Conservation (phyloP, 2,329 filamentous ascomycete genomes). For the Hypoxylon sp. region DNA sequence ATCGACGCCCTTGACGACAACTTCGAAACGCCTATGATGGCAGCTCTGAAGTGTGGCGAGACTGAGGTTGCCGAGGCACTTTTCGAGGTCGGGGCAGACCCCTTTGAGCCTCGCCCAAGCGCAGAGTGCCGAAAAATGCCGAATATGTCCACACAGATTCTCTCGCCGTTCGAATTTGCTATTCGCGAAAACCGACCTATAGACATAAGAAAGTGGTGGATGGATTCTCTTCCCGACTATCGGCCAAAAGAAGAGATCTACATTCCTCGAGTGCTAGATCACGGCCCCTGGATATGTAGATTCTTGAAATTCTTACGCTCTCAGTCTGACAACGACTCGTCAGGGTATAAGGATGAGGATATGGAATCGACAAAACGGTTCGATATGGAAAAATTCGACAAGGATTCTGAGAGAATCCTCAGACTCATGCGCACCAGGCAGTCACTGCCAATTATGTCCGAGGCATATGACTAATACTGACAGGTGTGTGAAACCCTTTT, state of each 20-base stretch:
- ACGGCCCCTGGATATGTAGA: neutral
- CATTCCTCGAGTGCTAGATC: conserved; percentile 5
- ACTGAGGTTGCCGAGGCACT: neutral
- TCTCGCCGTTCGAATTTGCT: conserved; percentile 35
- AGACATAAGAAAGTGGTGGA: conserved; percentile 25
- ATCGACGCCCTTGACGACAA: conserved; percentile 21
- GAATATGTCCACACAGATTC: conserved; percentile 4
- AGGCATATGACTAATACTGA: neutral
- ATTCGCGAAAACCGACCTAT: neutral
- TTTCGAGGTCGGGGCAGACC: conserved; percentile 33
- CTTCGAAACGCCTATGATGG: conserved; percentile 29
- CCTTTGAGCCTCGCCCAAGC: conserved; percentile 30
- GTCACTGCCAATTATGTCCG: neutral
- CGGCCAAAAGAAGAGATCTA: conserved; percentile 14
- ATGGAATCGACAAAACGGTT: neutral
- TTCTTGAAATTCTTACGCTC: neutral
- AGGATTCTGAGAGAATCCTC: neutral
- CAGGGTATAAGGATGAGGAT: neutral
- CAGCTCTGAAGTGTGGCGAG: conserved; percentile 7
- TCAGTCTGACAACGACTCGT: neutral
- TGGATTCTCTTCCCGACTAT: neutral
- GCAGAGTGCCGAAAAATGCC: conserved; percentile 5
- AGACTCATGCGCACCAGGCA: neutral
- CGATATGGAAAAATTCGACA: neutral
- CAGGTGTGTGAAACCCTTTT: neutral